Conservation (phyloP, 345 rosid species). For the Eutrema japonicum region DNA sequence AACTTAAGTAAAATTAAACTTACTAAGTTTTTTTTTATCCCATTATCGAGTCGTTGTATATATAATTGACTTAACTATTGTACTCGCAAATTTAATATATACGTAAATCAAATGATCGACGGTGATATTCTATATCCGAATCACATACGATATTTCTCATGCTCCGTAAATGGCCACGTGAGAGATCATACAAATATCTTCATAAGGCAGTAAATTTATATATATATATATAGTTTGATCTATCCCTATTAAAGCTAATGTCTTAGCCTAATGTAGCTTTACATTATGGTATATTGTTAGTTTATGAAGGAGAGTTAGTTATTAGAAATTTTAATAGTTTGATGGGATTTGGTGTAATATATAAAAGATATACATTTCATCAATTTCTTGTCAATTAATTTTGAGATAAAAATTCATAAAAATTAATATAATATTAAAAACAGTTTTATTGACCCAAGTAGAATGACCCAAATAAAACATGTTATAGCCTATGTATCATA, state of each 20-base stretch:
- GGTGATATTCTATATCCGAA: neutral
- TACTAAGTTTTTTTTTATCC: neutral
- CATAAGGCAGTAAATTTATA: too few relatives aligned
- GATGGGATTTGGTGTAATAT: too few relatives aligned
- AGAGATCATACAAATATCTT: neutral
- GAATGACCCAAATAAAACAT: too few relatives aligned
- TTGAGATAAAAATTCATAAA: too few relatives aligned
- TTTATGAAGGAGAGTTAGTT: neutral
- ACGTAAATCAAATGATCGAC: slow-evolving; percentile 1
- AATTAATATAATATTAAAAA: too few relatives aligned
- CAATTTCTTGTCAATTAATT: too few relatives aligned
- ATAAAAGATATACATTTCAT: too few relatives aligned
- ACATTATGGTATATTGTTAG: neutral
- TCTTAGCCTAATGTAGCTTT: neutral
- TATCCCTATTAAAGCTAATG: neutral
- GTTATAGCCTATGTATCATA: too few relatives aligned
- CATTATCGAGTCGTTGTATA: neutral
- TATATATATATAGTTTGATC: too few relatives aligned
- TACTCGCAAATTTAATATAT: neutral
- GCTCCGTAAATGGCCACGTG: too few relatives aligned
- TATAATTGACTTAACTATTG: neutral
- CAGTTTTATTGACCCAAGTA: too few relatives aligned
- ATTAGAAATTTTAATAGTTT: too few relatives aligned
- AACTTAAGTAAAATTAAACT: neutral
- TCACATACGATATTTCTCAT: neutral